phyloP scores from a whole-genome alignment of 2,329 filamentous ascomycete genomes.

The Mollisiaceae sp. region DNA sequence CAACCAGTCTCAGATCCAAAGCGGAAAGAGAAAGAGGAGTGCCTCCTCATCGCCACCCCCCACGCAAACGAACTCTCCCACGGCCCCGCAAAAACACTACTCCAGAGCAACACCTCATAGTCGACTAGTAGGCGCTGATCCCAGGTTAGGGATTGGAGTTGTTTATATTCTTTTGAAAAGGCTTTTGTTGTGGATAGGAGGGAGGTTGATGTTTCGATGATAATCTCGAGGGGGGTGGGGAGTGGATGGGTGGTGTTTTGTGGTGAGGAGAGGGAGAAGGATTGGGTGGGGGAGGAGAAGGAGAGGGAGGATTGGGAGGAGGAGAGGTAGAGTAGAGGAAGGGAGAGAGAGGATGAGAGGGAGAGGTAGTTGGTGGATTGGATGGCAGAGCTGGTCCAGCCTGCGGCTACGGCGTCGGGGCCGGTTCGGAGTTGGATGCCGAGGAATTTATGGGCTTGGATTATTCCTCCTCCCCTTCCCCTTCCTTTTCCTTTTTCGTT shows the following conservation, averaged over 20 bases:
- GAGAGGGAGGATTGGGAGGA: slow-evolving; percentile 35
- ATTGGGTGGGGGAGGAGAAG: no score
- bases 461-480: slow-evolving; percentile 22
- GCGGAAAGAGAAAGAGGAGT: no score
- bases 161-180: slow-evolving; percentile 37
- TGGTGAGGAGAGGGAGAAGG: no score
- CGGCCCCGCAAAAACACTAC: slow-evolving; percentile 48
- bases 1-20: slow-evolving; percentile 7
- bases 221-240: slow-evolving; percentile 40
- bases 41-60: slow-evolving; percentile 49
- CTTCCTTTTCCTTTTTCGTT: no score
- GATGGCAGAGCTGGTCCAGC: slow-evolving; percentile 44
- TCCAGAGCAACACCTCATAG: slow-evolving; percentile 52
- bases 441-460: slow-evolving; percentile 42
- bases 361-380: slow-evolving; percentile 44
- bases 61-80: slow-evolving; percentile 52
- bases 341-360: slow-evolving; percentile 46
- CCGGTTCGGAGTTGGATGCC: slow-evolving; percentile 47
- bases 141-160: slow-evolving; percentile 46
- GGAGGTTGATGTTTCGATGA: slow-evolving; percentile 43
- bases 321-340: slow-evolving; percentile 44
- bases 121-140: slow-evolving; percentile 55
- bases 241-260: no score
- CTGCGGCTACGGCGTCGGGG: slow-evolving; percentile 41
- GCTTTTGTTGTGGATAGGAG: slow-evolving; percentile 12